Evolutionary conservation across 163 green algal genomes (phyloP).

Genomic region (Chlamydomonas reinhardtii): DNA sequence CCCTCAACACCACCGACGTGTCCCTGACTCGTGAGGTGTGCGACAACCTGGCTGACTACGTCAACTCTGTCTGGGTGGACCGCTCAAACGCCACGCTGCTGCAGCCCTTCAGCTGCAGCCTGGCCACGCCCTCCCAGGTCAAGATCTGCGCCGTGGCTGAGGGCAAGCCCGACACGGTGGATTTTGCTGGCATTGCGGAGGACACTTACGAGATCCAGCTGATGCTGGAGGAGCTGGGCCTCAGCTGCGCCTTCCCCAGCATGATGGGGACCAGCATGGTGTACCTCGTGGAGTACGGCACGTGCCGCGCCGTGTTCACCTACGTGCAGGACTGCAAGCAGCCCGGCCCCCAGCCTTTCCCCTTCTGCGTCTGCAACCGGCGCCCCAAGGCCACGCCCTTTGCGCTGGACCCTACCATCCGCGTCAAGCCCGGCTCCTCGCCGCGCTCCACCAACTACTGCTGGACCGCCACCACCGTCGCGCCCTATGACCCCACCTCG

Average conservation of each 20-base stretch:
- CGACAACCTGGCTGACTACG: not conserved
- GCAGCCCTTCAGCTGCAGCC: not conserved
- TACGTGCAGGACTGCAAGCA: slow-evolving; percentile 18
- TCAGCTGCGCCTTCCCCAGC: not conserved
- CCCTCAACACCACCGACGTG: not conserved
- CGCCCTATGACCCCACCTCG: not conserved
- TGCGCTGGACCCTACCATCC: not conserved
- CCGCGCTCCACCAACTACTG: not conserved
- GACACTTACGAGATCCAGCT: not conserved
- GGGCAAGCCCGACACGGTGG: not conserved
- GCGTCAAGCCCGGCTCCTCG: not conserved
- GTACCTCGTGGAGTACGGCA: not conserved
- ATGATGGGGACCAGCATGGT: not conserved
- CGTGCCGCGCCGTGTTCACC: not conserved
- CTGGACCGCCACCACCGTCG: not conserved
- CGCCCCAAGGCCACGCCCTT: slow-evolving; percentile 5
- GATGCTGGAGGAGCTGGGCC: not conserved
- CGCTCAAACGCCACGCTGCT: not conserved
- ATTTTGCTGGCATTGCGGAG: not conserved
- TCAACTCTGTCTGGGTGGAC: not conserved
- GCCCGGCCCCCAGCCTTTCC: not conserved
- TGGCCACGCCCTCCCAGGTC: not conserved
- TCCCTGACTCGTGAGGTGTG: not conserved
- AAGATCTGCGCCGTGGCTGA: not conserved
- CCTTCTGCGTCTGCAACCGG: slow-evolving; percentile 11